Conservation (phyloP, 108 stramenopile genomes). For the Fistulifera pelliculosa region DNA sequence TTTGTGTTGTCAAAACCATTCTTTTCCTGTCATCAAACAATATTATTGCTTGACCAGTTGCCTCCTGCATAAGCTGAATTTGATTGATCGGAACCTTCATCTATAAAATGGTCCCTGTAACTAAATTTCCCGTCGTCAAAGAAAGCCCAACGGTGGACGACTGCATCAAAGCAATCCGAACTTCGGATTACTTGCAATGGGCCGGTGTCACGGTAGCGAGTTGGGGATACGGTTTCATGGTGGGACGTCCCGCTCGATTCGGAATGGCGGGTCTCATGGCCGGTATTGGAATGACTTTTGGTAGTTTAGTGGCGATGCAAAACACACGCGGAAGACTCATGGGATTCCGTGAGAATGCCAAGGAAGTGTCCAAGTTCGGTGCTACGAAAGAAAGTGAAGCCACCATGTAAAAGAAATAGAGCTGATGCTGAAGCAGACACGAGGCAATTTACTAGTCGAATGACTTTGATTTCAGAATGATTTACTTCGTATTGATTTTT, state of each 20-base stretch:
- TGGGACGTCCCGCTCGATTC: conserved; percentile 71
- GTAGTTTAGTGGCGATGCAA: conserved; percentile 56
- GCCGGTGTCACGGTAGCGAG: conserved; percentile 42
- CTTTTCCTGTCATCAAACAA: too few relatives aligned
- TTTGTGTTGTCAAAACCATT: too few relatives aligned
- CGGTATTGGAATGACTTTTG: conserved; percentile 69
- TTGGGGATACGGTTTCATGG: conserved; percentile 70
- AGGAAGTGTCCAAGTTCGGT: conserved; percentile 33
- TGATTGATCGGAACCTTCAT: too few relatives aligned
- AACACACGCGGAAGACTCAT: conserved; percentile 53
- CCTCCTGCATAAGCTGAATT: too few relatives aligned
- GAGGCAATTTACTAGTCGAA: too few relatives aligned
- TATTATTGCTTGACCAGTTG: too few relatives aligned
- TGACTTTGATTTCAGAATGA: too few relatives aligned
- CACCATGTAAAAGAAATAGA: too few relatives aligned
- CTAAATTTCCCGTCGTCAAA: conserved; percentile 73
- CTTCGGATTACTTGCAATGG: conserved; percentile 43
- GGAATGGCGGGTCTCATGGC: conserved; percentile 65
- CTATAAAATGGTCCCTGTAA: neutral
- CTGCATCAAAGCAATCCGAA: conserved; percentile 54
- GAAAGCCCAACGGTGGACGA: conserved; percentile 69
- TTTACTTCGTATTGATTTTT: too few relatives aligned
- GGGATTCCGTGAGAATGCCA: conserved; percentile 67
- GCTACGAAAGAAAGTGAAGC: too few relatives aligned
- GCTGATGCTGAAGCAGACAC: too few relatives aligned